These are phyloP conservation scores for Termitomyces titanicus DNA, from an alignment of 768 basidiomycete genomes.

Conservation along the genomic window DNA sequence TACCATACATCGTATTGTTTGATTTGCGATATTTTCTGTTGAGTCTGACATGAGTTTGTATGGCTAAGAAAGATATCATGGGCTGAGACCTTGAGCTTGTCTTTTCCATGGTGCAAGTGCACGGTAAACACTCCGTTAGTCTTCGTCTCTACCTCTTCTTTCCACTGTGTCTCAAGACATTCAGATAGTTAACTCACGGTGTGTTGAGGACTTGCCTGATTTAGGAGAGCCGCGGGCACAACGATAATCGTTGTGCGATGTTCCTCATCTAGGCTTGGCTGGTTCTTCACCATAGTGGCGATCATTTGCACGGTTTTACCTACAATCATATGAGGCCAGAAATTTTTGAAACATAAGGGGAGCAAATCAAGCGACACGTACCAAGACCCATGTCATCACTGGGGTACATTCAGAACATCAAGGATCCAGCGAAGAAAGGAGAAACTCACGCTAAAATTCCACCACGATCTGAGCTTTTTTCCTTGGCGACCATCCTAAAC, in stretches of 20 bases:
- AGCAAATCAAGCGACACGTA: slow-evolving; percentile 8
- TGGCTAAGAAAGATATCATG: neutral
- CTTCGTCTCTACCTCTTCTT: slow-evolving; percentile 68
- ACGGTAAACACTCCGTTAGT: slow-evolving; percentile 59
- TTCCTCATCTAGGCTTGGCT: slow-evolving; percentile 42
- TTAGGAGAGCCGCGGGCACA: slow-evolving; percentile 71
- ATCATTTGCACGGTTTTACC: slow-evolving; percentile 81
- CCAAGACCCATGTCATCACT: slow-evolving; percentile 74
- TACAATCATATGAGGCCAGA: slow-evolving; percentile 10
- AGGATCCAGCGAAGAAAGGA: slow-evolving; percentile 21
- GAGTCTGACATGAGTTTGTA: neutral
- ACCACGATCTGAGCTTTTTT: slow-evolving; percentile 47
- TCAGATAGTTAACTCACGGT: neutral
- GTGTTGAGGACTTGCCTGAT: slow-evolving; percentile 42
- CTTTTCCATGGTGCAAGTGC: slow-evolving; percentile 69
- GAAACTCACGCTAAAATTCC: slow-evolving; percentile 58
- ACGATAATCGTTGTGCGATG: slow-evolving; percentile 64
- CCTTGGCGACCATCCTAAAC: slow-evolving; percentile 67
- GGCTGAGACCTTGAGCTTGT: slow-evolving; percentile 51
- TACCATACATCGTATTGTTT: slow-evolving; percentile 46
- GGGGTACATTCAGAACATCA: neutral
- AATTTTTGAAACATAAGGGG: neutral
- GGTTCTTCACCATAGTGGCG: slow-evolving; percentile 70
- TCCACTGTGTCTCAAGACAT: slow-evolving; percentile 46
- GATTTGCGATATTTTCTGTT: slow-evolving; percentile 41